Evolutionary conservation across 2,329 filamentous ascomycete genomes (phyloP), one percentile per base, ranked within the genome.

Genomic region (Aureobasidium sp.): DNA sequence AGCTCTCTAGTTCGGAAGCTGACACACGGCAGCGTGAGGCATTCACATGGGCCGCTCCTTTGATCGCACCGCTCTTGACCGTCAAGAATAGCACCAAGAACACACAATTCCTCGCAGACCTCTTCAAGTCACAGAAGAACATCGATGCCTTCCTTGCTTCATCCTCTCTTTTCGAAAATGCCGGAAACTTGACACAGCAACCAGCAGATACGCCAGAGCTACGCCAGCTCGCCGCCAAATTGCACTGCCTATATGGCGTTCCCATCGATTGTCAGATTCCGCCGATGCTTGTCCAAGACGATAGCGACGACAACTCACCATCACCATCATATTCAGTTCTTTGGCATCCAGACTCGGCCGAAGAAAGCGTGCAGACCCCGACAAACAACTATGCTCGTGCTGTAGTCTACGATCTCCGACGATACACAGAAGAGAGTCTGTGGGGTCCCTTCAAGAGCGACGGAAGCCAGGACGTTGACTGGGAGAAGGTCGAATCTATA

Each of bases 401-500:
- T 49, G 82, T 83, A 64, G 87, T 92, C 3, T 93, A 92, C 66
- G 88, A 92, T 69, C 73, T 92, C 52, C 79, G 89, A 1, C 80
- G 86, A 66, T 89, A 90, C 71, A 87, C 82, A 0, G 70, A 75
- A 1, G 71, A 73, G 29, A 86, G 81, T 1, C 71, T 78, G 39
- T 92, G 89, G 88, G 89, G 89, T 0, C 89, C 89, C 0, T 92
- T 90, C 68, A 75, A 81, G 68, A 76, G 82, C 54, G 88, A 91
- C 68, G 83, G 81, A 1, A 80, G 77, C 2, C 79, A 79, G 58
- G 72, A 74, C 5, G 85, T 90, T 0, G 88, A 93, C 72, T 93
- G 89, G 89, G 88, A 92, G 72, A 90, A 89, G 75, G 75, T 91
- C 12, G 89, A 92, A 72, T 85, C 87, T 9, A 82, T 91, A 60